Base-by-base conservation (phyloP, 192 early-diverging fungal genomes). In the Backusella morwellensis region DNA sequence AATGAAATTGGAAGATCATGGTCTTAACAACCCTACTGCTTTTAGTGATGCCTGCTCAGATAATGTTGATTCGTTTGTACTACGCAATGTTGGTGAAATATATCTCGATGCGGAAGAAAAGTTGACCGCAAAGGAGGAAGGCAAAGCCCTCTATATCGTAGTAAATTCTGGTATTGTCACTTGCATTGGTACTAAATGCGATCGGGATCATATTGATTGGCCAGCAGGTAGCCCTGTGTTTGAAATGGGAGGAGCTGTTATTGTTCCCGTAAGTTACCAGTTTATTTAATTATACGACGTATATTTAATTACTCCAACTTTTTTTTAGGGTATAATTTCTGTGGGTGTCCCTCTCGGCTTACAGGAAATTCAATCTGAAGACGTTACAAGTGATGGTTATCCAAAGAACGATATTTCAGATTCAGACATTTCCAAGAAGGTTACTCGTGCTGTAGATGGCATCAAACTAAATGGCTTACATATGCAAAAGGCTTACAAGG, bases 301-400 rank as follows among this genome's bases (percentile, higher is more conserved):
- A 41, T 63, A 14, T 70, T 68, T 26, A 72, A 7, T 50, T 5
- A 14, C 23, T 63, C 9, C 47, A 50, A n/a, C 47, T 50, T 50
- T 50, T 29, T 40, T 63, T 42, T 73, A 87, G 85, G 89, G 89
- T 21, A 77, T 90, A 5, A 74, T 90, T 29, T 88, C 91, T 41
- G 85, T 85, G 26, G 83, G 86, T 12, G 77, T 84, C 15, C 68
- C 76, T 59, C 74, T 93, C 35, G 94, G 94, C 4, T 78, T 95
- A 35, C 68, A 80, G 17, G 94, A 95, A 85, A 94, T 95, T 70
- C 52, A 79, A 19, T 66, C 80, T 4, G 94, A 95, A 77, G 74
- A 75, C 0, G 47, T 70, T 8, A 93, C 91, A 21, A 41, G 78
- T 12, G 93, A 94, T 81, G 93, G 93, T 12, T 38, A 77, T 52